These are phyloP conservation scores for Podospora pseudocomata DNA, from an alignment of 495 filamentous ascomycete species.

Conservation along the genomic window DNA sequence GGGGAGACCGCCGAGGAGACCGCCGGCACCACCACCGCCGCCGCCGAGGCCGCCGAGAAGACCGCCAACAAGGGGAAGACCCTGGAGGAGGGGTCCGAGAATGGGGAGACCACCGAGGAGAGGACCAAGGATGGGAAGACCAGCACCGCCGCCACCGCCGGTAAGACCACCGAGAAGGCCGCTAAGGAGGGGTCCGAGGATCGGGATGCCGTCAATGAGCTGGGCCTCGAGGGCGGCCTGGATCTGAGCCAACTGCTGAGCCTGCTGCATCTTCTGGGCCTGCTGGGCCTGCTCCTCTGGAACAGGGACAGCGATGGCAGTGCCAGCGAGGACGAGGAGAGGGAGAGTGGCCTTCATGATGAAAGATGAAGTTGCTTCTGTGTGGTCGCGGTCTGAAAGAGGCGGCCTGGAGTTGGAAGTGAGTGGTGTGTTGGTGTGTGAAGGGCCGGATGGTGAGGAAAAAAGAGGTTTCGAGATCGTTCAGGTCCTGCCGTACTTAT, in stretches of 20 bases:
- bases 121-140: background rate
- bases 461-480: background rate
- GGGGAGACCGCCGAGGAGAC: background rate
- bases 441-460: constrained; percentile 3
- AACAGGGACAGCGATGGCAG: constrained; percentile 18
- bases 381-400: background rate
- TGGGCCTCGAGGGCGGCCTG: background rate
- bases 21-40: background rate
- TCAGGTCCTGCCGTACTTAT: constrained; percentile 12
- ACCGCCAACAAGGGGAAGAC: background rate
- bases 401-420: background rate
- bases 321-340: constrained; percentile 18
- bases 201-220: background rate
- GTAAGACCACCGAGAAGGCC: background rate
- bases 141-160: background rate
- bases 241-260: background rate
- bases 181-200: background rate
- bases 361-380: constrained; percentile 9
- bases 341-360: constrained; percentile 21
- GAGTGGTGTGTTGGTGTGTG: background rate
- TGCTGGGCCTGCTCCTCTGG: constrained; percentile 11
- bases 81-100: background rate
- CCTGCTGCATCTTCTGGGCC: constrained; percentile 8
- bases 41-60: background rate
- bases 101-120: constrained; percentile 4